These are phyloP conservation scores for Echinochloa phyllopogon DNA, from an alignment of 176 grass and related monocot species.

Conservation along the genomic window DNA sequence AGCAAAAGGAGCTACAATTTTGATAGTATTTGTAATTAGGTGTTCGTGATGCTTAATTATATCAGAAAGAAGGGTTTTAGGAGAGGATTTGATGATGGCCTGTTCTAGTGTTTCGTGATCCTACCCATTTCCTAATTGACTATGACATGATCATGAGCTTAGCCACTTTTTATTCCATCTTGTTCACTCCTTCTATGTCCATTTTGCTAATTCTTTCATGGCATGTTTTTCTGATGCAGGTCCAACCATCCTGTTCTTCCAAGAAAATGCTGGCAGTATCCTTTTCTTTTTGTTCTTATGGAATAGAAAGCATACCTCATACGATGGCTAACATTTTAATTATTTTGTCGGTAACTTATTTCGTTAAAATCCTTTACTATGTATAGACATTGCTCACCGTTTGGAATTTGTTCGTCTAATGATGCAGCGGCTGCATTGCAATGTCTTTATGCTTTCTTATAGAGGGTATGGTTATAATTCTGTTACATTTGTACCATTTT, in stretches of 20 bases:
- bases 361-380: conserved; percentile 55
- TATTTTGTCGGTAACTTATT: not conserved
- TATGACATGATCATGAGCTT: conserved; percentile 9
- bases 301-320: conserved; percentile 25
- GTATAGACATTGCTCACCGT: conserved; percentile 97
- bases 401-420: conserved; percentile 89
- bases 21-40: conserved; percentile 13
- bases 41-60: conserved; percentile 14
- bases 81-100: not conserved
- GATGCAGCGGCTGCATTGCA: conserved; percentile 96
- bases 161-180: conserved; percentile 33
- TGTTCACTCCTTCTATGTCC: conserved; percentile 12
- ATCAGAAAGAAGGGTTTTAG: not conserved
- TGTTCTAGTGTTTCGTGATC: conserved; percentile 1
- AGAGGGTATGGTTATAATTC: conserved; percentile 74
- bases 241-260: conserved; percentile 97
- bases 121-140: not conserved
- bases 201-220: conserved; percentile 39
- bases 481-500: conserved; percentile 22
- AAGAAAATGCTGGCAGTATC: conserved; percentile 99
- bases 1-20: conserved; percentile 9
- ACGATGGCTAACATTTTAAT: conserved; percentile 28
- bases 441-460: conserved; percentile 99
- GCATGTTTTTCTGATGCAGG: conserved; percentile 64
- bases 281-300: conserved; percentile 50